Evolutionary conservation across 306 rosid species (phyloP).

Genomic region (Cyclanthera cordifolia): DNA sequence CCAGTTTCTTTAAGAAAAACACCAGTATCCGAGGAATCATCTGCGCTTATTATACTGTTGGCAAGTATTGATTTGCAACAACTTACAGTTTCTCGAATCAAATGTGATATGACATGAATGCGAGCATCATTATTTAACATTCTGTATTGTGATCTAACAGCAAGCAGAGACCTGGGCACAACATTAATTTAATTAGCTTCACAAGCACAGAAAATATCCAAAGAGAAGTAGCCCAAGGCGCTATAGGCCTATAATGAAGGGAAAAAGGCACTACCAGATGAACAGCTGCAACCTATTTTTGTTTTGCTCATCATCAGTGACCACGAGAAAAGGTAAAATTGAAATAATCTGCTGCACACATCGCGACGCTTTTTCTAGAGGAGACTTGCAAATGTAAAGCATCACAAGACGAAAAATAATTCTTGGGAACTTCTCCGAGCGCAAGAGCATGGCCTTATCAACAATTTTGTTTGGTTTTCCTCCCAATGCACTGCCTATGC

Average conservation of each 20-base stretch:
- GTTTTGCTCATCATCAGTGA: conserved; percentile 93
- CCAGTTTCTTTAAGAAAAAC: conserved; percentile 49
- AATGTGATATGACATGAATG: conserved; percentile 81
- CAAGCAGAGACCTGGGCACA: conserved; percentile 76
- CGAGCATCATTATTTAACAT: conserved; percentile 79
- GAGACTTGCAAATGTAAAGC: conserved; percentile 74
- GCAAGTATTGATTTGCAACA: conserved; percentile 85
- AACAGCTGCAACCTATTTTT: conserved; percentile 79
- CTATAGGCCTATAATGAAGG: neutral
- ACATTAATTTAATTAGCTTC: conserved; percentile 14
- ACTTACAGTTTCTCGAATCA: conserved; percentile 74
- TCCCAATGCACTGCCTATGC: conserved; percentile 76
- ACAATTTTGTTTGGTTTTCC: conserved; percentile 72
- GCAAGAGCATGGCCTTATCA: conserved; percentile 91
- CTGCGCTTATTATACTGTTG: conserved; percentile 56
- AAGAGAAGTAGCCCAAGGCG: neutral
- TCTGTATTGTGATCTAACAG: conserved; percentile 74
- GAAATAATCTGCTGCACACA: conserved; percentile 75
- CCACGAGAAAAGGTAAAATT: conserved; percentile 71
- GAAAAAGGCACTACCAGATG: conserved; percentile 56
- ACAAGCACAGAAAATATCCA: neutral
- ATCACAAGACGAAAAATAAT: conserved; percentile 76
- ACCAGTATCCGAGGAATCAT: conserved; percentile 44
- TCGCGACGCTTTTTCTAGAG: conserved; percentile 76
- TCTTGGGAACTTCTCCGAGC: conserved; percentile 88